phyloP scores from a whole-genome alignment of 805 yeast genomes.

The Metschnikowia lochheadii region DNA sequence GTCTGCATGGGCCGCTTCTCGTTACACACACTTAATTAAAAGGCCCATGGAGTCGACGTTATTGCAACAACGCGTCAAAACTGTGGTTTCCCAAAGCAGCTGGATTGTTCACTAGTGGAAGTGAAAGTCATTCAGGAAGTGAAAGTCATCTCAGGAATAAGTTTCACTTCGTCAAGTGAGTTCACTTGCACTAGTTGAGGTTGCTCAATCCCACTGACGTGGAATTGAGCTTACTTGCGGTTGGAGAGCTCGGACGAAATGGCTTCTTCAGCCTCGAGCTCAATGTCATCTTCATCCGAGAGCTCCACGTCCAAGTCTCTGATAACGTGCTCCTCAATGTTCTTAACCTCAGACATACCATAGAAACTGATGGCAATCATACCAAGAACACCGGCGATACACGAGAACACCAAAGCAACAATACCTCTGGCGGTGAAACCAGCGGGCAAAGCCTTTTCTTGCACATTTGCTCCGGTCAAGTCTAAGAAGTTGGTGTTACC shows the following conservation, averaged over 20 bases:
- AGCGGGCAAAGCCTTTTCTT: constrained; percentile 60
- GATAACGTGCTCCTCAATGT: constrained; percentile 60
- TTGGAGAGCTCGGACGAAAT: constrained; percentile 5
- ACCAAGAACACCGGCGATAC: constrained; percentile 82
- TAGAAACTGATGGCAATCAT: constrained; percentile 70
- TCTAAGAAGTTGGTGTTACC: constrained; percentile 67
- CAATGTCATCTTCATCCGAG: constrained; percentile 23
- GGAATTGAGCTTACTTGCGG: constrained; percentile 1
- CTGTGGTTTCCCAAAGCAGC: too few relatives aligned
- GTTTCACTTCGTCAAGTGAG: too few relatives aligned
- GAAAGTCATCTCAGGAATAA: too few relatives aligned
- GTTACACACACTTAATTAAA: constrained; percentile 11
- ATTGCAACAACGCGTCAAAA: too few relatives aligned
- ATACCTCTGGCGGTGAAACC: constrained; percentile 96
- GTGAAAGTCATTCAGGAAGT: too few relatives aligned
- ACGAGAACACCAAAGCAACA: constrained; percentile 89
- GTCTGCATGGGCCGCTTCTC: constrained; percentile 1
- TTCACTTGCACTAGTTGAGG: too few relatives aligned
- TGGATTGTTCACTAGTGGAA: too few relatives aligned
- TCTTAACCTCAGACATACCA: constrained; percentile 79
- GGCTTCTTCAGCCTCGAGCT: constrained; percentile 12
- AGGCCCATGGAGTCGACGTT: constrained; percentile 1
- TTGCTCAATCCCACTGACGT: background rate
- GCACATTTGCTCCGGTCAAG: constrained; percentile 71
- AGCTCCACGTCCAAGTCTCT: constrained; percentile 51